A percentile compares a stretch with the other conserved stretches of the same genome.
Conservation (phyloP, 768 basidiomycete species). For the Collybia sp. region DNA sequence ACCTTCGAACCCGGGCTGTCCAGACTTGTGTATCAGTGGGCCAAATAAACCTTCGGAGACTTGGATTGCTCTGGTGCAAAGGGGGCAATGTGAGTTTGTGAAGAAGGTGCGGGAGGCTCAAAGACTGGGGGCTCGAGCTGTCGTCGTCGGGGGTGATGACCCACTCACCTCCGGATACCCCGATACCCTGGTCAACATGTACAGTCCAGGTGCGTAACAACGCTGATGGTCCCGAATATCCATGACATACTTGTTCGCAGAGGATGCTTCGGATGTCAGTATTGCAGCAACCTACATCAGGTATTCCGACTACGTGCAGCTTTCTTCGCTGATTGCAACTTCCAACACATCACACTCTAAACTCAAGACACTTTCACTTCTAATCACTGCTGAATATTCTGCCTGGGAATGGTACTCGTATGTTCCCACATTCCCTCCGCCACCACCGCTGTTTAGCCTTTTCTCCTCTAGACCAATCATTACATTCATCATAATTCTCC, state of each 20-base stretch:
- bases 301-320: constrained; percentile 70
- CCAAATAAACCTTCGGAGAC: constrained; percentile 59
- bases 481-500: constrained; percentile 81
- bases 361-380: constrained; percentile 66
- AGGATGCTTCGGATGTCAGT: constrained; percentile 78
- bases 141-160: constrained; percentile 88
- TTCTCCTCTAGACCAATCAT: constrained; percentile 61
- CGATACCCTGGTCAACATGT: constrained; percentile 86
- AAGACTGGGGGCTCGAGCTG: constrained; percentile 74
- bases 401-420: constrained; percentile 94
- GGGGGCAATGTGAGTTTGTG: constrained; percentile 88
- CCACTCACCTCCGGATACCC: constrained; percentile 62
- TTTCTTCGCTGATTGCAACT: constrained; percentile 62
- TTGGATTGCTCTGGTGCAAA: constrained; percentile 90
- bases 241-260: constrained; percentile 28
- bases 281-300: constrained; percentile 89
- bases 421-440: constrained; percentile 20
- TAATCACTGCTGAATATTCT: constrained; percentile 75
- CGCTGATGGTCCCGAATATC: constrained; percentile 3
- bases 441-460: constrained; percentile 7
- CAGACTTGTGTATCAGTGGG: constrained; percentile 56
- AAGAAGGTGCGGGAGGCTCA: constrained; percentile 79
- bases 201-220: constrained; percentile 68
- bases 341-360: constrained; percentile 82
- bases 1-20: constrained; percentile 57